These are phyloP conservation scores for Tagetes patula DNA, from an alignment of 129 eudicot genomes.

Conservation along the genomic window DNA sequence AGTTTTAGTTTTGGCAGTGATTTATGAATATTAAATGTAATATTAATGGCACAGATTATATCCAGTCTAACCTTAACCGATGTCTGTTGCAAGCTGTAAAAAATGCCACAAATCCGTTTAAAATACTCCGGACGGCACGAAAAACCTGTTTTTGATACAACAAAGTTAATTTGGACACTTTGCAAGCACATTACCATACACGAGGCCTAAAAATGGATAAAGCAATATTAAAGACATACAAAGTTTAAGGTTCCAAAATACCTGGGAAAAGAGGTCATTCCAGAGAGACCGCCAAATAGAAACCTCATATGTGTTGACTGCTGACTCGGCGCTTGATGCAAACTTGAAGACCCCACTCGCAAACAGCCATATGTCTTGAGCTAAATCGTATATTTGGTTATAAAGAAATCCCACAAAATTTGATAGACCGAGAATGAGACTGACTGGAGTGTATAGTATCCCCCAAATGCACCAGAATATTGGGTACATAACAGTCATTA, in stretches of 20 bases:
- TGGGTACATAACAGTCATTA: slow-evolving; percentile 58
- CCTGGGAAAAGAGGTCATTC: slow-evolving; percentile 93
- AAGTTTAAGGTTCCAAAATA: slow-evolving; percentile 18
- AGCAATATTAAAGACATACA: neutral
- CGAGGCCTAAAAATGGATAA: neutral
- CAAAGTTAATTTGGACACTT: too few species aligned
- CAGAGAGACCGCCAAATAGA: slow-evolving; percentile 94
- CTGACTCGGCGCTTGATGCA: slow-evolving; percentile 65
- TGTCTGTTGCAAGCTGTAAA: slow-evolving; percentile 90
- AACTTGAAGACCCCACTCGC: slow-evolving; percentile 49
- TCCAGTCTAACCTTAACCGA: slow-evolving; percentile 65
- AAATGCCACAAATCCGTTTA: slow-evolving; percentile 87
- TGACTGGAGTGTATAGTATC: slow-evolving; percentile 69
- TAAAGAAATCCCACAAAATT: slow-evolving; percentile 45
- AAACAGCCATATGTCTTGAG: slow-evolving; percentile 47
- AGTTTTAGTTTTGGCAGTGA: neutral
- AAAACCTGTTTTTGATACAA: slow-evolving; percentile 47
- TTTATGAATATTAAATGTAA: neutral
- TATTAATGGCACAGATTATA: neutral
- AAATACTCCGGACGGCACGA: slow-evolving; percentile 82
- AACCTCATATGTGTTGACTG: slow-evolving; percentile 66
- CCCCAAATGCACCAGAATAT: slow-evolving; percentile 70
- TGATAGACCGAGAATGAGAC: slow-evolving; percentile 59
- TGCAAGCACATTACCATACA: slow-evolving; percentile 16
- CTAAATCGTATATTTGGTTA: slow-evolving; percentile 39